Base-by-base conservation (phyloP, 75 land plant species). In the Chamaecyparis obtusa region DNA sequence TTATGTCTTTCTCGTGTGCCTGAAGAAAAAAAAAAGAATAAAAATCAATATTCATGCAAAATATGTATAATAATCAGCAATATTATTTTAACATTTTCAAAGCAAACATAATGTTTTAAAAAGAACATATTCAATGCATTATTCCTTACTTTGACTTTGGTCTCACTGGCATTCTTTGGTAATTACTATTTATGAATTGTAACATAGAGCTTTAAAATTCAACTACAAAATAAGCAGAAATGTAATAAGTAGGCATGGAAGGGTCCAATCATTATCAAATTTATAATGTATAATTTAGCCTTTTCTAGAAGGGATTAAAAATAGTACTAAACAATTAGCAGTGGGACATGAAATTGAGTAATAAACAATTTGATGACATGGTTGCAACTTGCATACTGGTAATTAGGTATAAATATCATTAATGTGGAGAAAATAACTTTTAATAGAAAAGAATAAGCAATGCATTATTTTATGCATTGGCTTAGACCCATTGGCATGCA, bases 1-100 rank as follows among this genome's bases (percentile, higher is more conserved):
- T 98, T 54, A 93, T 95, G 86, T 96, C 99, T 90, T 94, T 98
- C 55, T 98, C 99, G 87, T 98, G 99, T 44, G 95, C 99, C 97
- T 98, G 92, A 39, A 49, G 76, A 83, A 46, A 64, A 8, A 36
- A 54, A 55, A 33, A 6, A 55, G 56, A 27, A 41, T 46, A 44
- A 13, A 81, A 21, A 46, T 46, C 51, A 24, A 9, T 81, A 9
- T 46, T 37, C n/a, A 80, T 44, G 24, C 5, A 46, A 44, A 21
- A 44, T 9, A 1, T 5, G 13, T 37, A 10, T 43, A 80, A 43
- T 16, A 78, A 33, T 19, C 27, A 19, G 39, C 39, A 39, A 39
- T 37, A 7, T 8, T 41, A 37, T 78, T 37, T 78, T 8, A 24
- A 6, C 0, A 27, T 64, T 64, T 6, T 64, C 69, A 72, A 49